Percentiles rank a stretch among this genome's conserved stretches.
Conservation (phyloP, 2,329 filamentous ascomycete genomes). For the Delphinella strobiligena region DNA sequence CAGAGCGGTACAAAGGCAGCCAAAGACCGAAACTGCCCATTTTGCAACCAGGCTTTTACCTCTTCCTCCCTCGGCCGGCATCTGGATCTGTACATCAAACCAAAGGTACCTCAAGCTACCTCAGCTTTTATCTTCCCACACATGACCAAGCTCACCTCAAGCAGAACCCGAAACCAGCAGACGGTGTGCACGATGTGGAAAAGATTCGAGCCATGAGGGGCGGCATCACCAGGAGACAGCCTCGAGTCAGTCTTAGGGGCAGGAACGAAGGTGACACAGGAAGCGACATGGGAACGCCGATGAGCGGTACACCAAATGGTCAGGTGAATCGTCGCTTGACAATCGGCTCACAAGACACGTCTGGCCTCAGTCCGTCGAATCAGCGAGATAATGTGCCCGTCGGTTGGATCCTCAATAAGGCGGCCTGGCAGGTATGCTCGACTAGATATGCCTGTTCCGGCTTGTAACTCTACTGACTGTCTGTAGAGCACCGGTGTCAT, state of each 20-base stretch:
- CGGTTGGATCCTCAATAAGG: constrained; percentile 6
- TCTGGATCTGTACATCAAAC: constrained; percentile 85
- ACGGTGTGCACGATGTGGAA: constrained; percentile 82
- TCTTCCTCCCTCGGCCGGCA: constrained; percentile 89
- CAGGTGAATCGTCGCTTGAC: constrained; percentile 4
- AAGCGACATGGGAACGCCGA: constrained; percentile 3
- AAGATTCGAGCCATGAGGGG: constrained; percentile 76
- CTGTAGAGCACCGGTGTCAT: constrained; percentile 74
- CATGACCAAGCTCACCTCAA: neutral
- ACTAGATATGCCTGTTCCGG: neutral
- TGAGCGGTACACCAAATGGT: constrained; percentile 5
- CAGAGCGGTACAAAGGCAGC: constrained; percentile 29
- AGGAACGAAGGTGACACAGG: constrained; percentile 4
- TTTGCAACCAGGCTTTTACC: constrained; percentile 80
- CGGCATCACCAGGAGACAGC: constrained; percentile 75
- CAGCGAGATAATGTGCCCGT: constrained; percentile 1
- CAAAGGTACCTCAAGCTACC: constrained; percentile 45
- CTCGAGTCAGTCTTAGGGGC: constrained; percentile 37
- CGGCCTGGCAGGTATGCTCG: constrained; percentile 2
- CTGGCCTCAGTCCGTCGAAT: constrained; percentile 7
- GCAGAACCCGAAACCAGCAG: constrained; percentile 66
- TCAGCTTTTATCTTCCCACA: neutral
- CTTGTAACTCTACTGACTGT: constrained; percentile 22
- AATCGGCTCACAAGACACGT: constrained; percentile 6
- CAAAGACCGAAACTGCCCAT: constrained; percentile 83